Percentiles rank a stretch among this genome's conserved stretches.
phyloP scores from a whole-genome alignment of 129 eudicot genomes.

The Lactuca saligna region DNA sequence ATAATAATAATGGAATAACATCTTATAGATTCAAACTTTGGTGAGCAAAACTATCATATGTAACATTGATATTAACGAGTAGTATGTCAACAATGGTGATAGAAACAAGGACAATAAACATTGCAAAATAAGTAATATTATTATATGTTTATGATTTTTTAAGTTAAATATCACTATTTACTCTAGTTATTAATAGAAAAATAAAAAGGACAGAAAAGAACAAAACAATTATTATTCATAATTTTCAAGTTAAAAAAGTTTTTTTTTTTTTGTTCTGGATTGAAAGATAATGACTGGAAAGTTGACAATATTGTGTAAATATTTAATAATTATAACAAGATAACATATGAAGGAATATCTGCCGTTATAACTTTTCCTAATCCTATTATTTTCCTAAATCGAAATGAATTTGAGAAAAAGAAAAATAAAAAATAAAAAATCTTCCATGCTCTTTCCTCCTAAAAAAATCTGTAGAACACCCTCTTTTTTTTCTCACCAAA shows the following conservation, averaged over 20 bases:
- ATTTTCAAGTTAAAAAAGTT: background rate
- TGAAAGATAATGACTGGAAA: background rate
- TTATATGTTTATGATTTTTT: background rate
- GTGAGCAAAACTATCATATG: background rate
- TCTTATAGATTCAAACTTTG: background rate
- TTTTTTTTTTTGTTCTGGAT: background rate
- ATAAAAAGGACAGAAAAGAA: background rate
- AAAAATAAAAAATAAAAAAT: too few relatives aligned
- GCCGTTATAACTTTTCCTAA: too few relatives aligned
- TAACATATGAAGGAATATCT: too few relatives aligned
- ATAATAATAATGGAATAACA: too few relatives aligned
- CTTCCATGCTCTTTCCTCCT: background rate
- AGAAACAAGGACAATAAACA: background rate
- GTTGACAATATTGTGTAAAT: background rate
- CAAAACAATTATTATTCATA: too few relatives aligned
- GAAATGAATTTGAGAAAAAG: background rate
- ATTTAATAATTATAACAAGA: too few relatives aligned
- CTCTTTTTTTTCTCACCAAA: background rate
- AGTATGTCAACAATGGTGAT: background rate
- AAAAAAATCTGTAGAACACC: background rate
- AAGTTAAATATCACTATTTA: background rate
- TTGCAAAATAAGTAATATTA: background rate
- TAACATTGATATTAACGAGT: background rate
- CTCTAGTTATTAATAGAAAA: background rate
- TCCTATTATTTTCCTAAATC: background rate